Percentiles rank a stretch among this genome's conserved stretches.
These are phyloP conservation scores for Saccharomycopsis phalli DNA, from an alignment of 1,139 yeast genomes.

Conservation along the genomic window DNA sequence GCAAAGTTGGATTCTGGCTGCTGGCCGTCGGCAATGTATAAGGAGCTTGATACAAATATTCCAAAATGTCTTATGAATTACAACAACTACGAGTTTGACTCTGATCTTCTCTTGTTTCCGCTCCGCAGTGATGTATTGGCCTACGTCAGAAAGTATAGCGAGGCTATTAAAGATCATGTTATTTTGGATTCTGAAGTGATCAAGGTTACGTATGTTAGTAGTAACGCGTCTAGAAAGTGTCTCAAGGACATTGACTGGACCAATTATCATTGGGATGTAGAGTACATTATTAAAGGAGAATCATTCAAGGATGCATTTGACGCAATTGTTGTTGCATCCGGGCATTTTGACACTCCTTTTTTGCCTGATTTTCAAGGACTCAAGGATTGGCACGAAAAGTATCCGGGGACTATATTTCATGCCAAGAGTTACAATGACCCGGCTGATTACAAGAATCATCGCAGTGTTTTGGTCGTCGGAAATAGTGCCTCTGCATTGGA, in stretches of 20 bases:
- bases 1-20: slow-evolving; percentile 18
- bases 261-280: slow-evolving; percentile 36
- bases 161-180: slow-evolving; percentile 23
- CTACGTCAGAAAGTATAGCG: slow-evolving; percentile 36
- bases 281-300: slow-evolving; percentile 20
- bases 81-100: slow-evolving; percentile 38
- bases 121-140: slow-evolving; percentile 38
- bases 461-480: slow-evolving; percentile 48
- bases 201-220: slow-evolving; percentile 23
- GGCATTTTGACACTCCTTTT: slow-evolving; percentile 48
- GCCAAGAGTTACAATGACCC: slow-evolving; percentile 44
- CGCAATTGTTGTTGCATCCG: slow-evolving; percentile 49
- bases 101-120: slow-evolving; percentile 41
- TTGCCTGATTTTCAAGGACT: slow-evolving; percentile 49
- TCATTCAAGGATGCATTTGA: slow-evolving; percentile 29
- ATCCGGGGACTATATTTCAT: slow-evolving; percentile 46
- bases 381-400: slow-evolving; percentile 36
- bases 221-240: neutral
- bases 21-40: slow-evolving; percentile 29
- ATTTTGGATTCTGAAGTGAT: slow-evolving; percentile 34
- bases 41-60: slow-evolving; percentile 51
- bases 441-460: slow-evolving; percentile 27
- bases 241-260: slow-evolving; percentile 21
- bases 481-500: slow-evolving; percentile 58
- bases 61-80: slow-evolving; percentile 52